Base-by-base conservation (phyloP, 1,284 basidiomycete genomes). In the Kalmanozyma brasiliensis region DNA sequence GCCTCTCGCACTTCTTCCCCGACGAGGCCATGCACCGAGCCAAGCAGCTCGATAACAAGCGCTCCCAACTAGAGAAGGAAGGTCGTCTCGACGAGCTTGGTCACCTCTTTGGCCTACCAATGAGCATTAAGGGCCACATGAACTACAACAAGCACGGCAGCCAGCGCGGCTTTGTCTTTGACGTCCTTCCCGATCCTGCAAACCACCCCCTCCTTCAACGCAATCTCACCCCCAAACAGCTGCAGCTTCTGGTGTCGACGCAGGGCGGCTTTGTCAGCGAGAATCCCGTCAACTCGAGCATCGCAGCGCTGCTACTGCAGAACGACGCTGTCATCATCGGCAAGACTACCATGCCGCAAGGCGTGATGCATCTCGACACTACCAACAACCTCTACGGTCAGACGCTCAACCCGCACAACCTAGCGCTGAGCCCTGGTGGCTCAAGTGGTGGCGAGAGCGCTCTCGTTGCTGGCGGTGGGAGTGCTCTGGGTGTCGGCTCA, bases 291-390 rank as follows among this genome's bases (percentile, higher is more conserved):
- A 38, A 70, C 20, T 52, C 66, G 22, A 49, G 53, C 38, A 23
- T 71, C 8, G 71, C 64, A 1, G 11, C 29, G 13, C 30, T 61
- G 24, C 47, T 76, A 2, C 48, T 67, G 2, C 43, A 58, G 4
- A 52, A 55, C 20, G 74, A 70, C 30, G 71, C 60, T 1, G 62
- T 76, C 17, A 65, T 76, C 41, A 48, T 68, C 19, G 55, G 51
- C 41, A 76, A 76, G 56, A 76, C 74, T 11, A 67, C 58, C 22
- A 74, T 76, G 73, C 73, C 74, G 0, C 68, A 74, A 42, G 63
- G 60, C n/a, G 38, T 77, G 24, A 75, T 77, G 74, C 73, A 75
- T 34, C 52, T 77, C 19, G 74, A 77, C 20, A 72, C 71, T 4
- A 33, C 51, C 8, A 70, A 43, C 60, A 68, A 70, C 33, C 42